phyloP scores from a whole-genome alignment of 495 filamentous ascomycete genomes.

The Trypethelium eluteriae region DNA sequence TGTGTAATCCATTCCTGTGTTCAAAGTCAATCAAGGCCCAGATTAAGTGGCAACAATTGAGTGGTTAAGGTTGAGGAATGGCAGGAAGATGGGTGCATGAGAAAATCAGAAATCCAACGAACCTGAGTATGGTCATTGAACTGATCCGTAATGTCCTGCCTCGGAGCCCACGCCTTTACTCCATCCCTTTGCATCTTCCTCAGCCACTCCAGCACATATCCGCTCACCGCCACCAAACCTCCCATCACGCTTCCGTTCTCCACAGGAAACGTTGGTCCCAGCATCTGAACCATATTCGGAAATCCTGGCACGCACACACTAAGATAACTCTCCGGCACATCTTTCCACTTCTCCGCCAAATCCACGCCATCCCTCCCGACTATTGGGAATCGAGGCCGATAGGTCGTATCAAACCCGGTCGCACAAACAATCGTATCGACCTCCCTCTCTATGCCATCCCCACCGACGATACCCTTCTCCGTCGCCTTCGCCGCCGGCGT shows the following conservation, averaged over 20 bases:
- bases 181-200: slow-evolving; percentile 38
- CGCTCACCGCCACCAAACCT: slow-evolving; percentile 27
- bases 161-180: slow-evolving; percentile 32
- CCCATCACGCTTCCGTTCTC: slow-evolving; percentile 34
- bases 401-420: slow-evolving; percentile 36
- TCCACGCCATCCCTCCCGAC: slow-evolving; percentile 32
- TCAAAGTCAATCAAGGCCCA: background rate
- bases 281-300: slow-evolving; percentile 29
- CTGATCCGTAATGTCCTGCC: slow-evolving; percentile 30
- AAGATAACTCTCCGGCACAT: slow-evolving; percentile 31
- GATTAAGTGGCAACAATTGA: too few relatives aligned
- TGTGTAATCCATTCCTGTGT: slow-evolving; percentile 35
- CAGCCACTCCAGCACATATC: slow-evolving; percentile 32
- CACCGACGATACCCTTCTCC: slow-evolving; percentile 31
- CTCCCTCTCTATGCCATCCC: slow-evolving; percentile 31
- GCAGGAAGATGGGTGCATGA: too few relatives aligned
- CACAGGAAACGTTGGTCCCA: slow-evolving; percentile 25
- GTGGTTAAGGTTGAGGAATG: too few relatives aligned
- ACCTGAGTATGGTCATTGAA: slow-evolving; percentile 35
- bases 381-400: slow-evolving; percentile 32
- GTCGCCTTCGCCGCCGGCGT: slow-evolving; percentile 30
- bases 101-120: background rate
- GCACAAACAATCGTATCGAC: slow-evolving; percentile 36
- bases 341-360: slow-evolving; percentile 32
- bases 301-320: slow-evolving; percentile 33